Evolutionary conservation across 2,329 filamentous ascomycete genomes (phyloP).

Genomic region (Fusarium lateritium): DNA sequence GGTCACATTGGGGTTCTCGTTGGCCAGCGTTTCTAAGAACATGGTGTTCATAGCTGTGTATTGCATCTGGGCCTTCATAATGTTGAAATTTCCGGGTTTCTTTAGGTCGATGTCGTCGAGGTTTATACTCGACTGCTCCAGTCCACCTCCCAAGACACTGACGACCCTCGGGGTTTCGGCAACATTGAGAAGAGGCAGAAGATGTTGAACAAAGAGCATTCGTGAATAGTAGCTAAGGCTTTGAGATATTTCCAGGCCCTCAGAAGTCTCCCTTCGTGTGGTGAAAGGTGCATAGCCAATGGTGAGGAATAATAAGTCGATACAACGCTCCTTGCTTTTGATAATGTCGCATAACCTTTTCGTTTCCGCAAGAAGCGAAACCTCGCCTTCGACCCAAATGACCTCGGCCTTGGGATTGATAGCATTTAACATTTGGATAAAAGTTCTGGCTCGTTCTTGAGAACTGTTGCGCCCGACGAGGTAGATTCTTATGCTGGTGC

Average conservation of each 20-base stretch:
- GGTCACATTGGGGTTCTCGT: conserved; percentile 37
- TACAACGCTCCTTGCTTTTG: conserved; percentile 53
- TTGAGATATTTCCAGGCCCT: conserved; percentile 60
- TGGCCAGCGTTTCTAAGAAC: conserved; percentile 46
- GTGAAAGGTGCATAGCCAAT: conserved; percentile 61
- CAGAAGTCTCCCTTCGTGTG: conserved; percentile 55
- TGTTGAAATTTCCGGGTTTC: conserved; percentile 48
- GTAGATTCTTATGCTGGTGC: conserved; percentile 57
- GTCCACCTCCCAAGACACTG: conserved; percentile 46
- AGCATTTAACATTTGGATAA: conserved; percentile 55
- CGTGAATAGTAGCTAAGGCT: conserved; percentile 61
- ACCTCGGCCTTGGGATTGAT: conserved; percentile 58
- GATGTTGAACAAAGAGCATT: conserved; percentile 57
- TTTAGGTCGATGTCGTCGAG: conserved; percentile 49
- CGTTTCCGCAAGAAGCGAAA: conserved; percentile 61
- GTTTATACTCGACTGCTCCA: conserved; percentile 33
- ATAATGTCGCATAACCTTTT: conserved; percentile 57
- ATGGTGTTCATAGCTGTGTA: conserved; percentile 47
- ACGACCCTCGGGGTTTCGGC: conserved; percentile 48
- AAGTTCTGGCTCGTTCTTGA: conserved; percentile 47
- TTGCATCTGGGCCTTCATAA: conserved; percentile 48
- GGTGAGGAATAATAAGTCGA: conserved; percentile 62
- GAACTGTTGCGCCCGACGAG: conserved; percentile 60
- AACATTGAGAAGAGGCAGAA: conserved; percentile 57
- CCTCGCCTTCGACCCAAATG: conserved; percentile 60